Evolutionary conservation across 768 basidiomycete genomes (phyloP).

Genomic region (Pulveroboletus frians): DNA sequence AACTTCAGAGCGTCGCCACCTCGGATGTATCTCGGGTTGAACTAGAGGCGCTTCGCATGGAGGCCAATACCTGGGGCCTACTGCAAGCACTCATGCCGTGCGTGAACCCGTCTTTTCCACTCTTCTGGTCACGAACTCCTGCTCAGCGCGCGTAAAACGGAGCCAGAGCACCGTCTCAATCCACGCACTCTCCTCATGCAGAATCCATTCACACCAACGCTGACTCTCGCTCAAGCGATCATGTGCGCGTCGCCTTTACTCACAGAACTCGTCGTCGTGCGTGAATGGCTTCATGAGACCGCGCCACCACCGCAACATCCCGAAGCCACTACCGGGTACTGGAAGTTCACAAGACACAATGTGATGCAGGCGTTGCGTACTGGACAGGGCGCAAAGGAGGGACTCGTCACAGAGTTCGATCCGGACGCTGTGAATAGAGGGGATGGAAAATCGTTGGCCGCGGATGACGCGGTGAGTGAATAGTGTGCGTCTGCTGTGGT

Average conservation of each 20-base stretch:
- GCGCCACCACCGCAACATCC: constrained; percentile 56
- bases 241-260: constrained; percentile 64
- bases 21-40: constrained; percentile 43
- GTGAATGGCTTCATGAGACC: constrained; percentile 85
- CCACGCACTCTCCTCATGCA: constrained; percentile 53
- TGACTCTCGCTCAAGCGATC: constrained; percentile 68
- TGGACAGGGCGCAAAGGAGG: constrained; percentile 41
- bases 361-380: constrained; percentile 60
- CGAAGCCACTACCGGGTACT: constrained; percentile 77
- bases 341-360: constrained; percentile 74
- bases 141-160: constrained; percentile 63
- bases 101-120: constrained; percentile 27
- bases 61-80: constrained; percentile 78
- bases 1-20: constrained; percentile 41
- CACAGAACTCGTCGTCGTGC: constrained; percentile 70
- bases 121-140: not conserved
- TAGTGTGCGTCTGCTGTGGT: not conserved
- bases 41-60: constrained; percentile 60
- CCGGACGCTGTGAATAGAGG: constrained; percentile 70
- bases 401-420: constrained; percentile 65
- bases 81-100: constrained; percentile 75
- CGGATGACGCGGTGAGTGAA: constrained; percentile 69
- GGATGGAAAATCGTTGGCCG: constrained; percentile 55
- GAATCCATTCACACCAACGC: constrained; percentile 81
- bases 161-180: constrained; percentile 41